Conservation (phyloP, 805 yeast genomes). For the Candida nanaspora region DNA sequence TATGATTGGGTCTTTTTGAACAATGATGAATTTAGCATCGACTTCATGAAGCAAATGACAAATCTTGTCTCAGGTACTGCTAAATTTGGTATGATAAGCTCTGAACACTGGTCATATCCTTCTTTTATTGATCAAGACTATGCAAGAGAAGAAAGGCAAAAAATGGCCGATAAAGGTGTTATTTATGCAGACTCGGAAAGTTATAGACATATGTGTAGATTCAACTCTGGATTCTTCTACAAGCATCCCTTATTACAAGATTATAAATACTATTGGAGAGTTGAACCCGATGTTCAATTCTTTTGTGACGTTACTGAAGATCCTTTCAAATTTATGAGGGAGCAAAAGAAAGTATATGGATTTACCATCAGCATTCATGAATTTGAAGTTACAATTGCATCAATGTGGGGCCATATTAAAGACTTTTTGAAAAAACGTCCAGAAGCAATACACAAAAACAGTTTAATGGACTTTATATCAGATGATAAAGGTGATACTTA, state of each 20-base stretch:
- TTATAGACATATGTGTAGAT: constrained; percentile 44
- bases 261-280: constrained; percentile 72
- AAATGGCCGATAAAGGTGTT: constrained; percentile 37
- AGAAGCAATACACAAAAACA: constrained; percentile 33
- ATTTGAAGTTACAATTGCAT: constrained; percentile 47
- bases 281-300: constrained; percentile 60
- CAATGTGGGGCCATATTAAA: constrained; percentile 50
- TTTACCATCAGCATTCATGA: constrained; percentile 64
- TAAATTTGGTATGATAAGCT: constrained; percentile 65
- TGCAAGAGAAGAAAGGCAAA: constrained; percentile 57
- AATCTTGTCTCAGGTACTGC: constrained; percentile 58
- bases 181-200: constrained; percentile 34
- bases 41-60: constrained; percentile 51
- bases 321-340: constrained; percentile 52
- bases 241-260: constrained; percentile 47
- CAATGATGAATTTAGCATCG: constrained; percentile 67
- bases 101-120: constrained; percentile 85
- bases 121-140: constrained; percentile 65
- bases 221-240: constrained; percentile 46
- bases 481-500: constrained; percentile 57
- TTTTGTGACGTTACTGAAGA: constrained; percentile 59
- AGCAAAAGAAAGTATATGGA: constrained; percentile 52
- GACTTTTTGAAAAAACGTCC: constrained; percentile 38
- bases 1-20: constrained; percentile 94
- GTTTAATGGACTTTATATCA: constrained; percentile 56